Evolutionary conservation across 306 rosid genomes (phyloP), one percentile per base, ranked within the genome.

Genomic region (Astragalus glycyphyllos): DNA sequence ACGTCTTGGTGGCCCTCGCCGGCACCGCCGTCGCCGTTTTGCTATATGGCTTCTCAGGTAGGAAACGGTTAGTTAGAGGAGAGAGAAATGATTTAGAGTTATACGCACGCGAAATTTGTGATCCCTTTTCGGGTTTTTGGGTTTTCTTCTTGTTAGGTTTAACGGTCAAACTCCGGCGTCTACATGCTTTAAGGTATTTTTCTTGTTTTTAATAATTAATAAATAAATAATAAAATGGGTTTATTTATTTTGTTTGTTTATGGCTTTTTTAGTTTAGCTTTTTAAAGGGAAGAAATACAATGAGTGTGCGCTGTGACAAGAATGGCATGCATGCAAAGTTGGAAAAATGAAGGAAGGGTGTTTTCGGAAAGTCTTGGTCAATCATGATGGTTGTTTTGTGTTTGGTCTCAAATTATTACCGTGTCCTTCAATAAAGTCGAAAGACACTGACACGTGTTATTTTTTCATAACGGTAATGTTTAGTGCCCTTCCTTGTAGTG

Each of bases 161-260:
- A 83, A 83, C 86, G 84, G 84, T 83, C 86, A 83, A 83, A 83
- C 82, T 81, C 82, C 82, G 84, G 86, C 76, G 76, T 73, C 15
- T 68, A 76, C 60, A 38, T 45, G 66, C 68, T 75, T 54, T 48
- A 74, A 54, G 59, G 26, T 40, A 14, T 55, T 66, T 58, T 80
- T 70, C 42, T n/a, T 26, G 11, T 32, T 55, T 34, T 59, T 59
- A 12, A 23, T 62, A 20, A n/a, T 14, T 38, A 20, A 12, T 6
- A 31, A 40, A 40, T 40, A 40, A 37, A 37, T 35, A 20, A 20
- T 26, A 26, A 26, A 26, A 26, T 32, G 20, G 14, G 0, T 14
- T 53, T 8, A 31, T 8, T 6, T 41, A 5, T 45, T 73, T 59
- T 51, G 3, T 26, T 47, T 56, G 3, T 40, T 65, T 35, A 29